These are phyloP conservation scores for Vaccinium myrtillus DNA, from an alignment of 148 eudicot genomes.

Conservation along the genomic window DNA sequence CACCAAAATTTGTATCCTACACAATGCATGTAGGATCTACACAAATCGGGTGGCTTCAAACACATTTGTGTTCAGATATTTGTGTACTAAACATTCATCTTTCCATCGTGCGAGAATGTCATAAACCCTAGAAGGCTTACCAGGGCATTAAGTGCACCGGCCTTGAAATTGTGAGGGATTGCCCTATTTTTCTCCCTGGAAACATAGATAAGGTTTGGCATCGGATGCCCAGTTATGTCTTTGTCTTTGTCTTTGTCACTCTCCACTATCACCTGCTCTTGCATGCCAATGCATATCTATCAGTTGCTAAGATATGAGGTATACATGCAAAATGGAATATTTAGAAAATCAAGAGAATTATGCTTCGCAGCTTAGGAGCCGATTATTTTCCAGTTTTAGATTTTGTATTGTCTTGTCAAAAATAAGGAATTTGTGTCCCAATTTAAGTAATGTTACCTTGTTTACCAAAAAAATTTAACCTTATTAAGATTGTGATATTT, in stretches of 20 bases:
- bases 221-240: conserved; percentile 35
- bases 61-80: no score
- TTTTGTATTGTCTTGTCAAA: no score
- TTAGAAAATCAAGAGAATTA: background rate
- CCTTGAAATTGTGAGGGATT: conserved; percentile 68
- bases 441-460: no score
- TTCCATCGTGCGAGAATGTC: background rate
- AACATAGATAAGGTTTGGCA: conserved; percentile 75
- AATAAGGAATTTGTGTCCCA: no score
- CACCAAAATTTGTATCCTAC: no score
- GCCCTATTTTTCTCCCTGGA: conserved; percentile 59
- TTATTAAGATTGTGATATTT: no score
- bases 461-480: no score
- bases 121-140: conserved; percentile 23
- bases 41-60: no score
- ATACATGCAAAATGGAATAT: background rate
- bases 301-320: background rate
- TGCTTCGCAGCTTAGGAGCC: no score
- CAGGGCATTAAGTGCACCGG: conserved; percentile 77
- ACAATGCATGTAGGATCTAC: background rate
- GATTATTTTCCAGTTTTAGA: no score
- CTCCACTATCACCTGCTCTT: conserved; percentile 44
- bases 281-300: background rate
- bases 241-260: conserved; percentile 43
- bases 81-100: background rate